A percentile compares a stretch with the other conserved stretches of the same genome.
phyloP scores from a whole-genome alignment of 2,329 filamentous ascomycete genomes.

The Stagonosporopsis rhizophila region DNA sequence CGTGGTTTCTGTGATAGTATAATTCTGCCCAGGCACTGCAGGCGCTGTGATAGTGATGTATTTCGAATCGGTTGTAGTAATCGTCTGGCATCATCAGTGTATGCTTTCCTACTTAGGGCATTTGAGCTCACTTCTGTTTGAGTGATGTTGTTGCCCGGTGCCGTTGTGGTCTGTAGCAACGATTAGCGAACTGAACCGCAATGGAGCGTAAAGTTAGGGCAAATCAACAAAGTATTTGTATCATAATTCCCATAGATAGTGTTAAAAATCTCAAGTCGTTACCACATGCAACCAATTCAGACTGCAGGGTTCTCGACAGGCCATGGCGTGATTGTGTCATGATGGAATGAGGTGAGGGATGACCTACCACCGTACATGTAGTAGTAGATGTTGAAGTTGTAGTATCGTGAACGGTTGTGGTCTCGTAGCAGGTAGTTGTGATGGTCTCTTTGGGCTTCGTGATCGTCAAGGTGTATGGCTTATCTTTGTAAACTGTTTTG shows the following conservation, averaged over 20 bases:
- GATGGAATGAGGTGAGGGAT: not conserved
- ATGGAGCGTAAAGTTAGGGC: not conserved
- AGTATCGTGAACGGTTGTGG: constrained; percentile 8
- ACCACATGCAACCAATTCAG: not conserved
- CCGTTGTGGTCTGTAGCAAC: constrained; percentile 1
- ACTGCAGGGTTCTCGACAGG: not conserved
- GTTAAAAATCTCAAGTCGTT: not conserved
- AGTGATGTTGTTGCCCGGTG: constrained; percentile 11
- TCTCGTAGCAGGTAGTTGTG: constrained; percentile 15
- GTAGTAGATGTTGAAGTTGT: constrained; percentile 11
- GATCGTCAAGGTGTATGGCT: not conserved
- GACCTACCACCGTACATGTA: constrained; percentile 13
- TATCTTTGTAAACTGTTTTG: not conserved
- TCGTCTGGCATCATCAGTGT: not conserved
- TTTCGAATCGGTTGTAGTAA: not conserved
- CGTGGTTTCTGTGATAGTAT: constrained; percentile 10
- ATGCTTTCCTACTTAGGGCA: no score
- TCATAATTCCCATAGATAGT: not conserved
- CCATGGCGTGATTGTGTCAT: no score
- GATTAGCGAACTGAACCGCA: not conserved
- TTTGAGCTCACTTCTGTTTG: not conserved
- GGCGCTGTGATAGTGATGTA: constrained; percentile 9
- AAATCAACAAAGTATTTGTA: not conserved
- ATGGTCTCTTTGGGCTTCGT: constrained; percentile 3
- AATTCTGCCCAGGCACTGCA: constrained; percentile 10